phyloP scores from a whole-genome alignment of 768 basidiomycete species.

The Boletellus ananas region DNA sequence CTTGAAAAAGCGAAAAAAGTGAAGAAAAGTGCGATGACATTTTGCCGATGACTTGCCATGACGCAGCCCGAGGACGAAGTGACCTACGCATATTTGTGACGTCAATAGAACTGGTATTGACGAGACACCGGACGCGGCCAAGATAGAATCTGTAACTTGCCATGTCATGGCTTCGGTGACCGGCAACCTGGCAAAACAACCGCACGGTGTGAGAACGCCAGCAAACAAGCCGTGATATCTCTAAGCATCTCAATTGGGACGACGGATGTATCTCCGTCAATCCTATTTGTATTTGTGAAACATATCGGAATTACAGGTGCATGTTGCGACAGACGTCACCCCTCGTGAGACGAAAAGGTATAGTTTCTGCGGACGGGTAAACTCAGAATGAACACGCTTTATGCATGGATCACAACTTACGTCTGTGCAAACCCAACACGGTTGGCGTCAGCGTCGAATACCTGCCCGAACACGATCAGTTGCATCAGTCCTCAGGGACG shows the following conservation, averaged over 20 bases:
- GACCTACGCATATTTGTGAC: no score
- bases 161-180: no score
- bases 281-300: not conserved
- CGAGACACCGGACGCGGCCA: no score
- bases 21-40: no score
- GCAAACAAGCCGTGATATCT: not conserved
- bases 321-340: not conserved
- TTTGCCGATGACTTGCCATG: no score
- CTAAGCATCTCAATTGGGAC: not conserved
- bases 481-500: not conserved
- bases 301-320: not conserved
- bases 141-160: no score
- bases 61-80: no score
- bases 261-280: not conserved
- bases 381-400: not conserved
- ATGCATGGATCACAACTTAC: constrained; percentile 10
- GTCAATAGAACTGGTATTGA: no score
- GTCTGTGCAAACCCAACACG: constrained; percentile 23
- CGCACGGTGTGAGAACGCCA: no score
- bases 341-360: constrained; percentile 12
- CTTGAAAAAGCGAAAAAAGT: no score
- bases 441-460: constrained; percentile 19
- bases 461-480: constrained; percentile 2
- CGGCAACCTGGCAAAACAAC: no score
- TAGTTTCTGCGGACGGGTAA: constrained; percentile 12